These are phyloP conservation scores for Colletotrichum eleusines DNA, from an alignment of 2,329 filamentous ascomycete species.

Conservation along the genomic window DNA sequence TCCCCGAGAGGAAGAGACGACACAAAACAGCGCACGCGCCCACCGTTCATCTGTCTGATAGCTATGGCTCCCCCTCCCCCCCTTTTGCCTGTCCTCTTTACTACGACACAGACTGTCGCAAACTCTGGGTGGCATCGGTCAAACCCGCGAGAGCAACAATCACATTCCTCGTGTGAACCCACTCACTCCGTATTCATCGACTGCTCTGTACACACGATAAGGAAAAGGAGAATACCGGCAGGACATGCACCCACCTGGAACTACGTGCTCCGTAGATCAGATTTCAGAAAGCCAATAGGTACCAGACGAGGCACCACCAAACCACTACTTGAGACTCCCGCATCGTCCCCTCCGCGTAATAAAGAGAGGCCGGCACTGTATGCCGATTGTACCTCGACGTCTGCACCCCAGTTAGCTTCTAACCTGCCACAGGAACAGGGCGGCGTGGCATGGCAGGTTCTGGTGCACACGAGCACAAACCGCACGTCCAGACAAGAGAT, in stretches of 20 bases:
- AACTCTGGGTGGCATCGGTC: conserved; percentile 15
- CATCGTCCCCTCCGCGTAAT: not conserved
- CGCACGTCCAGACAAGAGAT: not conserved
- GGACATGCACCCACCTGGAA: not conserved
- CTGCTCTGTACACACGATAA: not conserved
- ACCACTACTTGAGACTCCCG: not conserved
- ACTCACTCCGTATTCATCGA: not conserved
- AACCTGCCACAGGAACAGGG: not conserved
- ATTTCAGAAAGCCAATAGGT: no score
- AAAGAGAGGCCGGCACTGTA: not conserved
- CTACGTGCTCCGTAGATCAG: not conserved
- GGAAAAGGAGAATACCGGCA: not conserved
- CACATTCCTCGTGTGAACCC: not conserved
- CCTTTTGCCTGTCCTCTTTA: not conserved
- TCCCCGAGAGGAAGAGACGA: not conserved
- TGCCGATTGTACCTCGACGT: not conserved
- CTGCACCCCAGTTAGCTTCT: not conserved
- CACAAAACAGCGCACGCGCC: conserved; percentile 1
- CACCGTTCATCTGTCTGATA: conserved; percentile 6
- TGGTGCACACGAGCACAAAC: not conserved
- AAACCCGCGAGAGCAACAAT: conserved; percentile 3
- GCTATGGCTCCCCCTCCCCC: not conserved
- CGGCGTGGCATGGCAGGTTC: not conserved
- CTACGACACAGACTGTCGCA: not conserved
- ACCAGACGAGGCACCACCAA: not conserved